These are phyloP conservation scores for Ophiostoma pallidulum DNA, from an alignment of 2,329 filamentous ascomycete species.

Conservation along the genomic window DNA sequence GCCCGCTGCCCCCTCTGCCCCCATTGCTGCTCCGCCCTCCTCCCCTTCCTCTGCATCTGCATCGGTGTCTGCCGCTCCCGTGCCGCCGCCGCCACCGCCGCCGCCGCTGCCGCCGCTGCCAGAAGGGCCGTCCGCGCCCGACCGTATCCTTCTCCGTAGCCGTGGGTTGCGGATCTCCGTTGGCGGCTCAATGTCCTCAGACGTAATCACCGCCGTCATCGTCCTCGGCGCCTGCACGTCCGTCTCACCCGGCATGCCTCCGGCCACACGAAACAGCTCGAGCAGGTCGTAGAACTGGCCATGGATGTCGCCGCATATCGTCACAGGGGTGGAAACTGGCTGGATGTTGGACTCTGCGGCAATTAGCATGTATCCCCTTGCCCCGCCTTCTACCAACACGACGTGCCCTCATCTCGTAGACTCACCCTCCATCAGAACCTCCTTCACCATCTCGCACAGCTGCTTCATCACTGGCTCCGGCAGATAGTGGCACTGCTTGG, in stretches of 20 bases:
- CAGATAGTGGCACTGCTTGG: slow-evolving; percentile 94
- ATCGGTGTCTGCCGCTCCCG: slow-evolving; percentile 26
- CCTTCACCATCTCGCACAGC: slow-evolving; percentile 96
- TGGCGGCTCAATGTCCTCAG: slow-evolving; percentile 87
- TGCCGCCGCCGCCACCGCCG: slow-evolving; percentile 39
- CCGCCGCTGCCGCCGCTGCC: slow-evolving; percentile 32
- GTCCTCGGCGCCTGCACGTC: slow-evolving; percentile 60
- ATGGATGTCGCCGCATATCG: slow-evolving; percentile 95
- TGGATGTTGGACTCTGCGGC: slow-evolving; percentile 97
- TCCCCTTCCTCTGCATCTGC: slow-evolving; percentile 18
- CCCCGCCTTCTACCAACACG: no score
- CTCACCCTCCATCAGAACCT: slow-evolving; percentile 93
- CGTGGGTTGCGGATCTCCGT: slow-evolving; percentile 82
- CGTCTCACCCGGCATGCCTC: slow-evolving; percentile 86
- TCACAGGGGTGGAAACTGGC: slow-evolving; percentile 92
- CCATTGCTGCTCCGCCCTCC: slow-evolving; percentile 36
- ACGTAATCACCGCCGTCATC: slow-evolving; percentile 65
- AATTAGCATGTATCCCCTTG: no score
- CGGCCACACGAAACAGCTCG: slow-evolving; percentile 91
- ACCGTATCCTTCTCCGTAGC: slow-evolving; percentile 59
- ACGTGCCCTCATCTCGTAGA: no score
- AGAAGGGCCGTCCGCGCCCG: slow-evolving; percentile 28
- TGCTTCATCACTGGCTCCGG: slow-evolving; percentile 97
- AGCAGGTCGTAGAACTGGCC: slow-evolving; percentile 97
- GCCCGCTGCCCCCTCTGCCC: background rate